Evolutionary conservation across 192 early-diverging fungal species (phyloP).

Genomic region (Coemansia erecta): DNA sequence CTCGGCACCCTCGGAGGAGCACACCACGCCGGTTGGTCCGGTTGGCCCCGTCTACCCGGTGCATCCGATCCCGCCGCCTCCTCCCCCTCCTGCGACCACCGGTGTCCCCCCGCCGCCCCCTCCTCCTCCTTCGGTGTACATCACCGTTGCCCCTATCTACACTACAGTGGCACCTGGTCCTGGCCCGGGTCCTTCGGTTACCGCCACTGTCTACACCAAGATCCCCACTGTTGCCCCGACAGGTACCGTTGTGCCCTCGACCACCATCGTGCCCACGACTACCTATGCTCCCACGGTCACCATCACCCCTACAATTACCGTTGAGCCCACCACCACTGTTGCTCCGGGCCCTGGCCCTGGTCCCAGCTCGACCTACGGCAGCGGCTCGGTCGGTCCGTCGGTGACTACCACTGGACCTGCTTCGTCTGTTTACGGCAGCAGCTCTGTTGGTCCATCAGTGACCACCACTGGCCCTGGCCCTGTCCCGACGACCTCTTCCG

Average conservation of each 20-base stretch:
- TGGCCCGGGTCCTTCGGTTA: neutral
- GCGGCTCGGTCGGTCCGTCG: neutral
- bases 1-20: neutral
- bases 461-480: neutral
- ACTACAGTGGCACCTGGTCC: neutral
- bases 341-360: neutral
- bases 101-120: neutral
- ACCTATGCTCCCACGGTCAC: neutral
- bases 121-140: slow-evolving; percentile 1
- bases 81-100: neutral
- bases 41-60: neutral
- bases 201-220: neutral
- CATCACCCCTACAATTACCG: neutral
- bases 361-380: neutral
- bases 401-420: neutral
- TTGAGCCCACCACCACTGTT: neutral
- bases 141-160: slow-evolving; percentile 4
- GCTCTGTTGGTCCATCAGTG: neutral
- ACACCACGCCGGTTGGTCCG: slow-evolving; percentile 1
- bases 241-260: neutral
- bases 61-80: neutral
- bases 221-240: neutral
- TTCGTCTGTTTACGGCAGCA: neutral
- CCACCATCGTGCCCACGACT: neutral
- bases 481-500: neutral